Percentiles rank a stretch among this genome's conserved stretches.
phyloP scores from a whole-genome alignment of 1,284 basidiomycete species.

The Ceratobasidium sp. region DNA sequence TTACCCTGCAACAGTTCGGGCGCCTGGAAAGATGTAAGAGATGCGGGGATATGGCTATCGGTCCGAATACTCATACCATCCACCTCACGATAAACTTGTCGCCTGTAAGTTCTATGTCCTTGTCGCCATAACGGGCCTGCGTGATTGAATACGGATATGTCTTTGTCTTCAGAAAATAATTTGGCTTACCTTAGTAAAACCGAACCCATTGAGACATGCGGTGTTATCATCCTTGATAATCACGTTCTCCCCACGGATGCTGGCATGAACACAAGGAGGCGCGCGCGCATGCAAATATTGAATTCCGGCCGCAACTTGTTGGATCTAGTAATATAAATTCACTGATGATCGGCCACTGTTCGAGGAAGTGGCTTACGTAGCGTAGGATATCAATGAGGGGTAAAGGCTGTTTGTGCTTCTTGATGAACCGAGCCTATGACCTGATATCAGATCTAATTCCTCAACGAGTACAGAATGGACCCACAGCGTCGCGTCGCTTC shows the following conservation, averaged over 20 bases:
- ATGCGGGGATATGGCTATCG: background rate
- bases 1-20: constrained; percentile 4
- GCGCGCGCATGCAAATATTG: constrained; percentile 3
- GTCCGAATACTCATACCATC: constrained; percentile 1
- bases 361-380: constrained; percentile 5
- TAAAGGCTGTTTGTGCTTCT: background rate
- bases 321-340: background rate
- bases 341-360: background rate
- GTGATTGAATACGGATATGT: background rate
- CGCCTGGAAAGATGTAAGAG: background rate
- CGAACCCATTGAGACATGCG: constrained; percentile 23
- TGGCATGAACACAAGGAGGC: constrained; percentile 15
- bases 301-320: constrained; percentile 2
- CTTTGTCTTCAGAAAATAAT: background rate
- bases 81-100: constrained; percentile 10
- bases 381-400: constrained; percentile 3
- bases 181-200: background rate
- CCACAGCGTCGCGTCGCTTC: constrained; percentile 11
- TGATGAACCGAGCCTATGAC: background rate
- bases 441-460: background rate
- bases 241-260: constrained; percentile 25
- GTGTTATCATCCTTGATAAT: constrained; percentile 17
- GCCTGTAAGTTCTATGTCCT: background rate
- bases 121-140: background rate
- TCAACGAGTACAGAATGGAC: background rate